Evolutionary conservation across 768 basidiomycete species (phyloP).

Genomic region (Ramaria sp.): DNA sequence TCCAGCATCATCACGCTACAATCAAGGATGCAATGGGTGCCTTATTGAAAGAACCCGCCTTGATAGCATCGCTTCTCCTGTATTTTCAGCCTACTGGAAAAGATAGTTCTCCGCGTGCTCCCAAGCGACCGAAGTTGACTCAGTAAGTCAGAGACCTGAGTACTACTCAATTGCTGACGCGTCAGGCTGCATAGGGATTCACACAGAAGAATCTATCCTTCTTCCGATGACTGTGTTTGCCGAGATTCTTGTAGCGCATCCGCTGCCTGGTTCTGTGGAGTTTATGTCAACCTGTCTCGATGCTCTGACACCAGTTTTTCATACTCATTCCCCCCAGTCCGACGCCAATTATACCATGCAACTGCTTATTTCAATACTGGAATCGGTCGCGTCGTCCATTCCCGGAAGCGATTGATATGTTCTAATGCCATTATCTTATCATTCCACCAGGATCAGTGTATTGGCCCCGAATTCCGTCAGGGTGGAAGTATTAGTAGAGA

Average conservation of each 20-base stretch:
- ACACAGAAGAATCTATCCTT: conserved; percentile 28
- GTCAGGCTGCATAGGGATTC: conserved; percentile 5
- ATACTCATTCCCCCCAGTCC: conserved; percentile 41
- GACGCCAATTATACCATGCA: conserved; percentile 75
- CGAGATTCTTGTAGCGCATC: conserved; percentile 57
- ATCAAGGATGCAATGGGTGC: conserved; percentile 40
- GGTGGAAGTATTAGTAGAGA: conserved; percentile 77
- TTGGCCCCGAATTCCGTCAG: conserved; percentile 50
- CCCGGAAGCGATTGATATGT: conserved; percentile 27
- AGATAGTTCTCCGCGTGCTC: conserved; percentile 34
- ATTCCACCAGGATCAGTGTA: conserved; percentile 12
- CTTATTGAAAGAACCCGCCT: conserved; percentile 36
- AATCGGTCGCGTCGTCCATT: conserved; percentile 47
- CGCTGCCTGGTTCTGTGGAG: conserved; percentile 58
- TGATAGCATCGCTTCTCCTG: conserved; percentile 43
- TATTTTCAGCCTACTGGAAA: conserved; percentile 34
- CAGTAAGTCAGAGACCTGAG: conserved; percentile 25
- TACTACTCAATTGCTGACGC: neutral
- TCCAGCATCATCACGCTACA: conserved; percentile 26
- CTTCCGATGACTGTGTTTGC: conserved; percentile 45
- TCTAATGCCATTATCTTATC: neutral
- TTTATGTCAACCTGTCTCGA: conserved; percentile 66
- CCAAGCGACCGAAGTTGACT: conserved; percentile 54
- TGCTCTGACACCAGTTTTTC: conserved; percentile 53
- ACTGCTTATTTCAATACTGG: conserved; percentile 72